Conservation (phyloP, 192 early-diverging fungal genomes). For the Obelidium mucronatum region DNA sequence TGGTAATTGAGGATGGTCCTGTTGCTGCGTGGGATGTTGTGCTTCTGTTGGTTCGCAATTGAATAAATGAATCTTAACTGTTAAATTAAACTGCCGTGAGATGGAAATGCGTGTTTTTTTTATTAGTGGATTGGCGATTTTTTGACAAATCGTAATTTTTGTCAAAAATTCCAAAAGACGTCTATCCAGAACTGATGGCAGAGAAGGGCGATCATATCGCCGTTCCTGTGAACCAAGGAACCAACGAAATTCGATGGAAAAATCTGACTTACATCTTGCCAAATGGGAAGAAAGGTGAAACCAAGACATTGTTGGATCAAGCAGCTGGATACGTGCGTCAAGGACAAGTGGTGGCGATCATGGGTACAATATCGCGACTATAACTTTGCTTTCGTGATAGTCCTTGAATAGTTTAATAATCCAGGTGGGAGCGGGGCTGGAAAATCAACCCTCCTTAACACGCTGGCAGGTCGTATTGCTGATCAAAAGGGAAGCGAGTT, state of each 20-base stretch:
- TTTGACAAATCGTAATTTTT: neutral
- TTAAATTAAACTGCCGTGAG: neutral
- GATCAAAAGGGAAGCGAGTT: conserved; percentile 34
- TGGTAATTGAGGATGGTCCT: neutral
- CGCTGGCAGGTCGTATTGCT: conserved; percentile 41
- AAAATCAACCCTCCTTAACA: conserved; percentile 51
- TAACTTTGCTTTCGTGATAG: neutral
- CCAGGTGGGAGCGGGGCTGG: conserved; percentile 49
- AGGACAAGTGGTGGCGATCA: conserved; percentile 54
- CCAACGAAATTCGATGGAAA: conserved; percentile 33
- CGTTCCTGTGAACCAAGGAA: neutral
- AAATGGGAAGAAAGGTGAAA: conserved; percentile 7
- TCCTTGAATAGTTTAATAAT: neutral
- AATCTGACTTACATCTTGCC: conserved; percentile 20
- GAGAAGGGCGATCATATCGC: neutral
- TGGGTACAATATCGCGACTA: conserved; percentile 32
- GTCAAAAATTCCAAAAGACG: neutral
- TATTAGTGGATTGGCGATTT: neutral
- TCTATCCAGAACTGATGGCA: neutral
- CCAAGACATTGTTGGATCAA: conserved; percentile 21
- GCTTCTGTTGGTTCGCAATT: too few relatives aligned
- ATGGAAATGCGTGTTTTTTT: neutral
- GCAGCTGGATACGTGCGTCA: conserved; percentile 30
- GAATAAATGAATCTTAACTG: neutral
- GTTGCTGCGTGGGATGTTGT: neutral